Evolutionary conservation across 306 rosid genomes (phyloP), one percentile per base, ranked within the genome.

Genomic region (Quercus mongolica): DNA sequence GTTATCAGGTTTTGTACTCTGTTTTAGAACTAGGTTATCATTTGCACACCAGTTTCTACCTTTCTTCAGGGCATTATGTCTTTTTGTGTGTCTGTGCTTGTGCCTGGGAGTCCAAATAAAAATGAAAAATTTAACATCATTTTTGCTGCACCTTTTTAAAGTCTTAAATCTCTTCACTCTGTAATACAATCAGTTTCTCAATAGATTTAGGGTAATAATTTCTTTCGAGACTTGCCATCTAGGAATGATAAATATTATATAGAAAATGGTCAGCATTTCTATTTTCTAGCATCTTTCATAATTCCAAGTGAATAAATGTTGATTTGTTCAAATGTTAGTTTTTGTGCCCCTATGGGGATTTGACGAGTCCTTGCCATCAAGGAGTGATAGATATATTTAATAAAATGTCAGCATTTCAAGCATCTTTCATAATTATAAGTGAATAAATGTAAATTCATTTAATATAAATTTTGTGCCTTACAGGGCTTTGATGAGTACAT

Each of bases 401-500:
- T 49, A 49, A 49, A 10, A 41, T 7, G 12, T 49, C 17, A 49
- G 67, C 30, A 61, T 23, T 25, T 59, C 33, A 21, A 5, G 19
- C 17, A 25, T 61, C 54, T 23, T 61, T 78, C 7, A 33, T 21
- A 55, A 63, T 52, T 58, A 46, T 28, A 64, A n/a, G 21, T 14
- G 64, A 20, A 2, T 38, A 20, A 59, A 57, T 8, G 71, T 41
- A 21, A 59, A 18, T n/a, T 59, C 20, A 19, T 59, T 11, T 13
- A n/a, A 81, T 67, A 63, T 38, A 61, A 11, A 56, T 58, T 21
- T 18, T 41, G 6, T 67, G 77, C 52, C 17, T 14, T 59, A 74
- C 80, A 91, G 98, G 98, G 90, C 58, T 90, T 90, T 86, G 92
- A 88, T 59, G 94, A 90, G 76, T 90, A 88, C 89, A 90, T 88